phyloP scores from a whole-genome alignment of 345 rosid species.

The Brassica juncea region DNA sequence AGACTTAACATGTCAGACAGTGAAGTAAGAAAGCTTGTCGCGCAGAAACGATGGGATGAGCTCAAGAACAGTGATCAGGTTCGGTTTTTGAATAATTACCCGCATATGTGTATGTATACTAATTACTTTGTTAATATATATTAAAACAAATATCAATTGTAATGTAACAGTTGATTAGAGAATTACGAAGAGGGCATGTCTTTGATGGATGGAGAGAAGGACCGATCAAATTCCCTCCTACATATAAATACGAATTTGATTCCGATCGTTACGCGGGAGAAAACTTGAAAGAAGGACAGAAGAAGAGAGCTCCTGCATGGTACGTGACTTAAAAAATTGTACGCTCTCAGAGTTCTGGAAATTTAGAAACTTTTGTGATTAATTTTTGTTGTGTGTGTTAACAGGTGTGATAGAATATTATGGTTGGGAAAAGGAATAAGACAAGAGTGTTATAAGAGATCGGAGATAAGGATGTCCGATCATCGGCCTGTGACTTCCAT shows the following conservation, averaged over 20 bases:
- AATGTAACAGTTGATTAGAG: constrained; percentile 64
- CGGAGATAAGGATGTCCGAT: constrained; percentile 73
- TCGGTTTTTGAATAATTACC: constrained; percentile 17
- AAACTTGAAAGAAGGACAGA: constrained; percentile 75
- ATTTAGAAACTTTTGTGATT: not conserved
- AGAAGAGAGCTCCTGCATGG: constrained; percentile 99
- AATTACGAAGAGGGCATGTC: constrained; percentile 69
- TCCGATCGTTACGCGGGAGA: constrained; percentile 87
- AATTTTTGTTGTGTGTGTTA: constrained; percentile 11
- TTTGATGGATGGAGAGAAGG: constrained; percentile 98
- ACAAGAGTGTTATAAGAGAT: constrained; percentile 69
- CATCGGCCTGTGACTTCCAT: constrained; percentile 93
- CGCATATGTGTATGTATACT: not conserved
- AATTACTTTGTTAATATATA: constrained; percentile 8
- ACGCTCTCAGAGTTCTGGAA: constrained; percentile 1
- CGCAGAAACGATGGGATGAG: constrained; percentile 74
- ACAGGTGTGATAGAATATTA: constrained; percentile 95
- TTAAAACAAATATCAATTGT: not conserved
- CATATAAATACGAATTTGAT: constrained; percentile 91
- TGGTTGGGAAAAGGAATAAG: constrained; percentile 84
- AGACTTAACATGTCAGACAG: constrained; percentile 76
- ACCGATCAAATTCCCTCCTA: constrained; percentile 76
- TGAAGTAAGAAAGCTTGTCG: constrained; percentile 76
- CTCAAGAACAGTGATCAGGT: constrained; percentile 84
- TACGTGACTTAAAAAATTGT: constrained; percentile 33